These are phyloP conservation scores for Malassezia equina DNA, from an alignment of 1,284 basidiomycete genomes.

Conservation along the genomic window DNA sequence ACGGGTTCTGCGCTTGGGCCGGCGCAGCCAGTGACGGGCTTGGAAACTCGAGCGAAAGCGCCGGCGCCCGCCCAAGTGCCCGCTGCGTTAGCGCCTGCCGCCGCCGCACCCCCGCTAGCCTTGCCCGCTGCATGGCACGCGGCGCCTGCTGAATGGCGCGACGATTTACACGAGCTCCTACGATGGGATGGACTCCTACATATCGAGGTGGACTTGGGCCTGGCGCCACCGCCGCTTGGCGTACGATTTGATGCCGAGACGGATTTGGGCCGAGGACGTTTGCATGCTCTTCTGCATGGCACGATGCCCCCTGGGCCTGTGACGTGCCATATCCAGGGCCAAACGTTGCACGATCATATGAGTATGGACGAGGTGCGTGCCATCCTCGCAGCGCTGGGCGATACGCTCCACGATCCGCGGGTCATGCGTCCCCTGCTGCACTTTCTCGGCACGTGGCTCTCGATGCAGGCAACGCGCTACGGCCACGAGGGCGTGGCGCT, in stretches of 20 bases:
- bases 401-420: not conserved
- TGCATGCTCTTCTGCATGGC: constrained; percentile 19
- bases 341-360: not conserved
- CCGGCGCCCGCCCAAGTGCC: too few species aligned
- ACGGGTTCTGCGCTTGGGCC: too few species aligned
- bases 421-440: not conserved
- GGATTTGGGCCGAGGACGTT: constrained; percentile 19
- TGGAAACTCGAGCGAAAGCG: too few species aligned
- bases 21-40: too few species aligned
- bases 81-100: too few species aligned
- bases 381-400: not conserved
- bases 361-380: not conserved
- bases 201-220: constrained; percentile 36
- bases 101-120: not conserved
- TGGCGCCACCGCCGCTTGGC: constrained; percentile 20
- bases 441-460: constrained; percentile 15
- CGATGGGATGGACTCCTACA: constrained; percentile 12
- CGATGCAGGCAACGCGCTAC: not conserved
- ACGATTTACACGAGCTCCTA: constrained; percentile 3
- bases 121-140: constrained; percentile 3
- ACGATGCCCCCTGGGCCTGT: not conserved
- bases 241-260: constrained; percentile 15
- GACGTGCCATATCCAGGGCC: not conserved
- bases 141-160: constrained; percentile 4
- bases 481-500: not conserved